Conservation (phyloP, 2,329 filamentous ascomycete genomes). For the Fusarium napiforme region DNA sequence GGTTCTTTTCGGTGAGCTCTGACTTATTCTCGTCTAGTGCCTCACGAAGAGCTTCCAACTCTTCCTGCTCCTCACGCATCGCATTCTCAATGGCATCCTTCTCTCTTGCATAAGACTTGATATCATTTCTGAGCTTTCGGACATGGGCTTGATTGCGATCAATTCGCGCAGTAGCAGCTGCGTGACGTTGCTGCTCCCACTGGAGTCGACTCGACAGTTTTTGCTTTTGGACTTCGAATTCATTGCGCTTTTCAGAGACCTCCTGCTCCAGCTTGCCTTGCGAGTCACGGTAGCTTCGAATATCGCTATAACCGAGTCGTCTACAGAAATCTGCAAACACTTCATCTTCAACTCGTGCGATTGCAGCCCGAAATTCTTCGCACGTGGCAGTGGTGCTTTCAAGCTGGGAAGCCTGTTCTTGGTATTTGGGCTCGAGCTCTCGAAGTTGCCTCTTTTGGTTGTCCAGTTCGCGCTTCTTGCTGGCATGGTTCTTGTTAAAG, state of each 20-base stretch:
- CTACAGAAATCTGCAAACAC: constrained; percentile 88
- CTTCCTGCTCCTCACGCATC: constrained; percentile 77
- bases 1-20: constrained; percentile 74
- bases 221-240: constrained; percentile 87
- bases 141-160: constrained; percentile 73
- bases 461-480: constrained; percentile 84
- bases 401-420: constrained; percentile 76
- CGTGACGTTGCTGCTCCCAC: constrained; percentile 65
- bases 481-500: constrained; percentile 83
- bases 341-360: constrained; percentile 86
- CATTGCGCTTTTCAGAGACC: constrained; percentile 83
- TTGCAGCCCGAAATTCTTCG: constrained; percentile 67
- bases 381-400: constrained; percentile 65
- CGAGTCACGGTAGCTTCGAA: constrained; percentile 92
- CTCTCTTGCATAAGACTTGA: constrained; percentile 76
- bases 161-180: constrained; percentile 74
- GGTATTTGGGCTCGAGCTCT: constrained; percentile 81
- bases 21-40: constrained; percentile 75
- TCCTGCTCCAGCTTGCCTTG: constrained; percentile 94
- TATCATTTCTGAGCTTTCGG: constrained; percentile 73
- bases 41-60: constrained; percentile 80
- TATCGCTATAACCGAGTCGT: constrained; percentile 85
- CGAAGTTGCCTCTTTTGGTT: constrained; percentile 77
- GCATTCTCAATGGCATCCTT: constrained; percentile 79
- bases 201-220: constrained; percentile 71